Evolutionary conservation across 495 filamentous ascomycete genomes (phyloP), one percentile per base, ranked within the genome.

Genomic region (Annulohypoxylon maeteangense): DNA sequence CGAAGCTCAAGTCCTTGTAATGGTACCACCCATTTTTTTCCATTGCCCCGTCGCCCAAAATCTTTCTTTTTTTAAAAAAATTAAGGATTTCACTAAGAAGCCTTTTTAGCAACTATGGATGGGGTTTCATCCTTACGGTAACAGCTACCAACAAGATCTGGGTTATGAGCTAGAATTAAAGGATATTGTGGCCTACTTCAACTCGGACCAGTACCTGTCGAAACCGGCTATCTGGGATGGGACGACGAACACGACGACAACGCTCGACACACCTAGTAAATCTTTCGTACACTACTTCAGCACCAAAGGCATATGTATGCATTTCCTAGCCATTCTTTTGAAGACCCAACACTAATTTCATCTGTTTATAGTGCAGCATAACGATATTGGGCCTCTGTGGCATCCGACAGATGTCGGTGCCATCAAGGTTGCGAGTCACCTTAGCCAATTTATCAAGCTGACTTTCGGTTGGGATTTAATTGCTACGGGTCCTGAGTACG

Each of bases 211-310:
- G 32, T 86, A 85, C 66, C 80, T 85, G 18, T 65, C 56, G 7
- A 79, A 83, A 51, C 80, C 80, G 1, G 62, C 75, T 29, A 71
- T 81, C 18, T 85, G 82, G 73, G 81, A 85, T 64, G 81, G 77
- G 18, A 75, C 80, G 27, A 83, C 75, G 18, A 82, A 82, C 68
- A 78, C 77, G 54, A 81, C 73, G 11, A 79, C 74, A 23, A 77
- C 48, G 6, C 78, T 76, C 1, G 76, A 79, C 56, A 75, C 67
- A 51, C 74, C 74, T 11, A 71, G 74, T 12, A 74, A 81, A 38
- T 82, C 85, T 0, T 91, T 89, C 59, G 88, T 92, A 27, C 86
- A 90, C 77, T 89, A 89, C 69, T 91, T 91, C 76, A 87, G 90
- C 74, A 91, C 88, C 2, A 86, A 81, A 14, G 90, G 89, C 2